These are phyloP conservation scores for Avena atlantica DNA, from an alignment of 176 grass and related monocot species.

Conservation along the genomic window DNA sequence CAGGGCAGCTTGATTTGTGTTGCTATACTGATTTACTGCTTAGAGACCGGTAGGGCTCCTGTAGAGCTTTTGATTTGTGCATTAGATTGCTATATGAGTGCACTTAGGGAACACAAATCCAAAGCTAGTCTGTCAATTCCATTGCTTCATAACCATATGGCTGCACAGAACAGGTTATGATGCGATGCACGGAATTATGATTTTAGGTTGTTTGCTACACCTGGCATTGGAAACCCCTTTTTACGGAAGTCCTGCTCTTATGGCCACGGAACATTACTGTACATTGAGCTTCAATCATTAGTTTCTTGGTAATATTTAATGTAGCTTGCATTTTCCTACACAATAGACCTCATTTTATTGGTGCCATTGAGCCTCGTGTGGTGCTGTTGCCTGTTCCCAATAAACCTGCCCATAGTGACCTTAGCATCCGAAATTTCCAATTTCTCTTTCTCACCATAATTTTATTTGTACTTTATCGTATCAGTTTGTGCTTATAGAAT, in stretches of 20 bases:
- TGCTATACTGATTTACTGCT: not conserved
- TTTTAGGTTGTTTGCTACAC: not conserved
- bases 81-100: not conserved
- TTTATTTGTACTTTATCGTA: not conserved
- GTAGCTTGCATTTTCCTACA: not conserved
- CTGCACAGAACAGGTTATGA: not conserved
- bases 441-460: not conserved
- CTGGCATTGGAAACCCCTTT: not conserved
- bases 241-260: not conserved
- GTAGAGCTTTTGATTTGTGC: too few relatives aligned
- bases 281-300: not conserved
- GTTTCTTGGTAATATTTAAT: not conserved
- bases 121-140: not conserved
- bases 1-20: not conserved
- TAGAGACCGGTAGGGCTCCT: too few relatives aligned
- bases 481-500: not conserved
- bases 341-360: not conserved
- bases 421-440: not conserved
- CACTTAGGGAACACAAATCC: not conserved
- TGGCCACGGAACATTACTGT: not conserved
- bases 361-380: conserved; percentile 5
- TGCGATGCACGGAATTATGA: not conserved
- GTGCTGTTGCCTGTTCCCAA: not conserved
- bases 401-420: not conserved
- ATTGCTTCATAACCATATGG: not conserved